Base-by-base conservation (phyloP, 371 early-diverging fungal genomes). In the Rhizopus stolonifer region DNA sequence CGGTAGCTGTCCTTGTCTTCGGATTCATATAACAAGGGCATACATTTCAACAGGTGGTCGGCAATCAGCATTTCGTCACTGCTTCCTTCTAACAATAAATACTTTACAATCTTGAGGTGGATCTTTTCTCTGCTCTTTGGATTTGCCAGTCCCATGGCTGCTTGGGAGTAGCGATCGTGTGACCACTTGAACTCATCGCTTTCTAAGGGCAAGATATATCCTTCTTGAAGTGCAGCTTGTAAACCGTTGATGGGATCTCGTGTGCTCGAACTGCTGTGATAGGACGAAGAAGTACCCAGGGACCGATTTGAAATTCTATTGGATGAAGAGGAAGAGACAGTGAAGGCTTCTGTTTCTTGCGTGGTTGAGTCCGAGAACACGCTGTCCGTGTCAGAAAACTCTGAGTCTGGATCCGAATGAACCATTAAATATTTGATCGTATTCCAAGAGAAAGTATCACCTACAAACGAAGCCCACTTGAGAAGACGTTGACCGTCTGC, bases 151-250 rank as follows among this genome's bases (percentile, higher is more conserved):
- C 65, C 68, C 65, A 70, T 72, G 3, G 77, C 77, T 17, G 77
- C 77, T 56, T 70, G 73, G 2, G 73, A 76, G 25, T 68, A 72
- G 13, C 73, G 66, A 48, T 76, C 77, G 44, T 76, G 77, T 4
- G 65, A 70, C 70, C 72, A 76, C 49, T 62, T 70, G 25, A 76
- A 76, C 19, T 72, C 70, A 24, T 76, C 73, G 11, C 56, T 56
- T 46, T 70, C 72, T 8, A 72, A 42, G 0, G 77, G 68, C 22
- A 76, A 22, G 34, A 76, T 72, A 19, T 69, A 70, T 0, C 77
- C 77, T 61, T 76, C 77, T 54, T 76, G 77, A 8, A 72, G 47
- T 9, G 67, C 72, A 3, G 73, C 67, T 46, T 76, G 77, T 9
- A 76, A 57, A 9, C 77, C 77, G 29, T 60, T 67, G 39, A 74